Evolutionary conservation across 768 basidiomycete genomes (phyloP), one percentile per base, ranked within the genome.

Genomic region (Suillus luteus): DNA sequence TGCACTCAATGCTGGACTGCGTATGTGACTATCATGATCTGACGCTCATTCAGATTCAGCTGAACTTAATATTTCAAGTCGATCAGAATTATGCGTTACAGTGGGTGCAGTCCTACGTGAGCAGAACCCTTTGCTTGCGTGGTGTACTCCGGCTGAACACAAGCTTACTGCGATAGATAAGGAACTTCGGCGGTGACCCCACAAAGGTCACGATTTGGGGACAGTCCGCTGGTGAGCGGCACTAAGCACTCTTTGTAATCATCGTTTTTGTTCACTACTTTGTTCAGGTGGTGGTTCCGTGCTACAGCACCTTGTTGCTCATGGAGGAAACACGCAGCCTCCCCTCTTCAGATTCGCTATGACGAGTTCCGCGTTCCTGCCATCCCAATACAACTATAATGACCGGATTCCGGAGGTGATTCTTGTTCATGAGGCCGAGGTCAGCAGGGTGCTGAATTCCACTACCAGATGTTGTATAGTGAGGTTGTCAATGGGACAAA

Each of bases 261-360:
- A 55, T 3, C 12, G 7, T 9, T 10, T 33, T 6, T 33, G 12
- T 4, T 22, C 38, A 24, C 24, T 33, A 40, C 6, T 52, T 58
- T 37, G 15, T 44, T 38, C 43, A 79, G 80, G 81, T 62, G 83
- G 79, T 44, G 83, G 82, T 4, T 84, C 83, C 2, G 82, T 84
- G 9, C 35, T 84, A 7, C 83, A 84, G 60, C 83, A 85, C 40
- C 54, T 83, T 1, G 69, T 84, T 37, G 83, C 83, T 9, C 73
- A 83, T 43, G 75, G 74, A 17, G 83, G 83, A 22, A 72, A 77
- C 41, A 84, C 82, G 1, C 65, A 72, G 11, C 82, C 83, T 1
- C 76, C 78, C 4, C 72, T 84, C 1, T 85, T 84, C 68, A 70
- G 74, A 55, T 73, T 65, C 17, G 82, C 77, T 1, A 81, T 84